Percentiles rank a stretch among this genome's conserved stretches.
phyloP scores from a whole-genome alignment of 1,284 basidiomycete species.

The Irpex sp. region DNA sequence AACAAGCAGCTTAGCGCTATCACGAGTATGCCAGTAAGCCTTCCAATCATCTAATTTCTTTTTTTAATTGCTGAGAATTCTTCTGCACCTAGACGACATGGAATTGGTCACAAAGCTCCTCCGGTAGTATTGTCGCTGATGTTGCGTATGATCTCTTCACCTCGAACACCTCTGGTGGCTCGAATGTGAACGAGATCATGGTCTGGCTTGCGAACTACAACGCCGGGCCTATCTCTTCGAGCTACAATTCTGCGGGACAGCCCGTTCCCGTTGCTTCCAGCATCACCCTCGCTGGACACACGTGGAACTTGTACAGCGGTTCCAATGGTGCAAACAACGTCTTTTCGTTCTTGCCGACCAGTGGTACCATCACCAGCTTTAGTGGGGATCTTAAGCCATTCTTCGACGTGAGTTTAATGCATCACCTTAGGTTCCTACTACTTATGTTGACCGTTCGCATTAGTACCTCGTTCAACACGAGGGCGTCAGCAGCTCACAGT shows the following conservation, averaged over 20 bases:
- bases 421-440: not conserved
- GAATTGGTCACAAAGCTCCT: constrained; percentile 37
- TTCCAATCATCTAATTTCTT: constrained; percentile 5
- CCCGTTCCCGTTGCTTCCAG: constrained; percentile 42
- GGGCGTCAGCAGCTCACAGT: constrained; percentile 44
- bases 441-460: not conserved
- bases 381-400: constrained; percentile 53
- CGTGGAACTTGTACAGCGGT: constrained; percentile 59
- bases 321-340: constrained; percentile 58
- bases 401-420: constrained; percentile 37
- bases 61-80: not conserved
- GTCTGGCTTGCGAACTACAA: constrained; percentile 61
- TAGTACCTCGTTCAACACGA: constrained; percentile 51
- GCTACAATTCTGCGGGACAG: constrained; percentile 43
- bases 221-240: constrained; percentile 52
- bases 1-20: constrained; percentile 53
- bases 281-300: constrained; percentile 44
- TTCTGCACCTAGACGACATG: constrained; percentile 33
- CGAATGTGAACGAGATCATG: constrained; percentile 59
- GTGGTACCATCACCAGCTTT: constrained; percentile 45
- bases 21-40: constrained; percentile 48
- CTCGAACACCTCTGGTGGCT: constrained; percentile 45
- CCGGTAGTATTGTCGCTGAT: constrained; percentile 40
- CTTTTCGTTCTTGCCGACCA: constrained; percentile 57
- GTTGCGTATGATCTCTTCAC: constrained; percentile 67